Percentiles rank a stretch among this genome's conserved stretches.
phyloP scores from a whole-genome alignment of 257 asterid species.

The Schizonepeta tenuifolia region DNA sequence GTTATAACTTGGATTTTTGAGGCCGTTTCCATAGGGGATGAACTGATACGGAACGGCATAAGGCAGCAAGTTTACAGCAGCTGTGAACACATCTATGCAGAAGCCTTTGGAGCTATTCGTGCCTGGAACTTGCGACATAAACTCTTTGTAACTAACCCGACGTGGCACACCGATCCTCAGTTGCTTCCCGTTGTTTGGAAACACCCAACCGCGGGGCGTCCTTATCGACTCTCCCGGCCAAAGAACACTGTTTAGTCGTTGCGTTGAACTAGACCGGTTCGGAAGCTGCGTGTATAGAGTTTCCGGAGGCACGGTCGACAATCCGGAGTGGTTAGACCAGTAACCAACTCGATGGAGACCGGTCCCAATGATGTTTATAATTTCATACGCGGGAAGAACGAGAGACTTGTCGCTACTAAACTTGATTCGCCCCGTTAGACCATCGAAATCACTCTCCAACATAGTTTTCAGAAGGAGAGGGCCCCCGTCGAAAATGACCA shows the following conservation, averaged over 20 bases:
- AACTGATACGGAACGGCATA: conserved; percentile 89
- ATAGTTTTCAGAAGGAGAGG: conserved; percentile 60
- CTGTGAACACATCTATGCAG: conserved; percentile 83
- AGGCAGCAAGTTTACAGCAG: conserved; percentile 84
- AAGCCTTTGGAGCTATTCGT: conserved; percentile 74
- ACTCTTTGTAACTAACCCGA: conserved; percentile 72
- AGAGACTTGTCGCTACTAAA: conserved; percentile 62
- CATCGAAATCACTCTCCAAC: conserved; percentile 62
- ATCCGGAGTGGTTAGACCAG: conserved; percentile 86
- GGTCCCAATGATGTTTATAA: conserved; percentile 77
- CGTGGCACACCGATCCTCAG: conserved; percentile 85
- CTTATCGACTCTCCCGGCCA: conserved; percentile 86
- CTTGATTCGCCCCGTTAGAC: conserved; percentile 76
- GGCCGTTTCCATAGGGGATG: conserved; percentile 81
- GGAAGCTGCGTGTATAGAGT: conserved; percentile 46
- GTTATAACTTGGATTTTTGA: conserved; percentile 65
- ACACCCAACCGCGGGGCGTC: conserved; percentile 98
- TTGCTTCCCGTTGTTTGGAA: conserved; percentile 79
- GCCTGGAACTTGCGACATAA: conserved; percentile 72
- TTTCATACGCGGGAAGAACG: conserved; percentile 71
- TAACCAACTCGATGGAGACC: conserved; percentile 79
- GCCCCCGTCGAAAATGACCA: conserved; percentile 83
- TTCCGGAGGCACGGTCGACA: conserved; percentile 75
- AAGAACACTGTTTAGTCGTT: conserved; percentile 57
- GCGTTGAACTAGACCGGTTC: conserved; percentile 59